These are phyloP conservation scores for Tardiomyces digboiensis DNA, from an alignment of 1,139 yeast species.

Conservation along the genomic window DNA sequence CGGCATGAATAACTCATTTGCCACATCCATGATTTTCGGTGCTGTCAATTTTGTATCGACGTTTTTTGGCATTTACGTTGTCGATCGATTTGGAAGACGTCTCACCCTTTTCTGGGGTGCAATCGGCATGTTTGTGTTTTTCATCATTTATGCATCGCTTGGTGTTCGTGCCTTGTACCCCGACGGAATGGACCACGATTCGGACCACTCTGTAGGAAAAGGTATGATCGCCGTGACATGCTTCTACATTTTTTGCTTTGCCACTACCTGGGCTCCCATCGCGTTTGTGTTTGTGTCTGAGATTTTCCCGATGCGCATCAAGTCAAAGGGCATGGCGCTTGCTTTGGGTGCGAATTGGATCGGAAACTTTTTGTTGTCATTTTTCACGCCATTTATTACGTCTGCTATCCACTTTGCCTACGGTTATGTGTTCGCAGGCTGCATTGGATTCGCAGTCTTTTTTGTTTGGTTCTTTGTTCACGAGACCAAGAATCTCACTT, in stretches of 20 bases:
- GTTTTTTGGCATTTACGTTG: slow-evolving; percentile 53
- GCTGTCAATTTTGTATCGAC: slow-evolving; percentile 72
- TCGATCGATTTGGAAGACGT: slow-evolving; percentile 68
- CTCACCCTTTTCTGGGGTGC: slow-evolving; percentile 54
- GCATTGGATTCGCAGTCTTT: slow-evolving; percentile 23
- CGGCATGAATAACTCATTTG: slow-evolving; percentile 62
- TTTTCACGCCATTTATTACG: slow-evolving; percentile 8
- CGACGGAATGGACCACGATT: slow-evolving; percentile 31
- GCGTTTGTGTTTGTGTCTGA: slow-evolving; percentile 41
- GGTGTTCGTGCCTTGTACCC: slow-evolving; percentile 54
- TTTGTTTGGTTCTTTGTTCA: slow-evolving; percentile 43
- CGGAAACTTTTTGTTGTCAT: slow-evolving; percentile 23
- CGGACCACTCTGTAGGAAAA: slow-evolving; percentile 48
- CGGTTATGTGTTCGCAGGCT: slow-evolving; percentile 71
- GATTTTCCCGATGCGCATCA: slow-evolving; percentile 37
- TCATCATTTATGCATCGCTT: slow-evolving; percentile 56
- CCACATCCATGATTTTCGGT: slow-evolving; percentile 71
- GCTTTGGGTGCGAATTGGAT: slow-evolving; percentile 46
- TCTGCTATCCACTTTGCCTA: slow-evolving; percentile 23
- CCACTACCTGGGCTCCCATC: slow-evolving; percentile 46
- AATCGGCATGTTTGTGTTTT: slow-evolving; percentile 53
- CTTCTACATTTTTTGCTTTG: slow-evolving; percentile 72
- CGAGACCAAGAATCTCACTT: slow-evolving; percentile 56
- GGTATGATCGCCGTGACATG: slow-evolving; percentile 75
- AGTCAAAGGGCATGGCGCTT: slow-evolving; percentile 41